Base-by-base conservation (phyloP, 805 yeast species). In the Ogataea pignaliae region DNA sequence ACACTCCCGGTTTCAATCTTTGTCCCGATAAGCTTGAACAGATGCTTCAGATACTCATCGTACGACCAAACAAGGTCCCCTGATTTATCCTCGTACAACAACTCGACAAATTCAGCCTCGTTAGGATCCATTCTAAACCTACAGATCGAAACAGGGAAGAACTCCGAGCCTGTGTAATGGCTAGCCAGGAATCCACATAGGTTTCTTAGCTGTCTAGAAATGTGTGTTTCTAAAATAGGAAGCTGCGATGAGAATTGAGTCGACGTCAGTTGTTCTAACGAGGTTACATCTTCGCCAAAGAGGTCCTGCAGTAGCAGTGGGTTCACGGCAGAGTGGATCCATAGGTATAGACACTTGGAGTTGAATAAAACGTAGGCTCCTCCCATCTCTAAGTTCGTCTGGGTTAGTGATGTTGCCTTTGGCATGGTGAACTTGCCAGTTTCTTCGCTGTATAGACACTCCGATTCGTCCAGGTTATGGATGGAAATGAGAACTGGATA, bases 401-500 rank as follows among this genome's bases (percentile, higher is more conserved):
- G 57, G 17, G 76, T 52, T 50, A 77, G 77, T 31, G 73, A 75
- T 29, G 68, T 64, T 53, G 66, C 74, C 50, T 50, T 65, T 3
- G 84, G 95, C 51, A 73, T 55, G n/a, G 54, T 63, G 60, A 78
- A 76, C 47, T 63, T 54, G 42, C 59, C 75, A 52, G 51, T 62
- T 54, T 69, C 64, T 37, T 65, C 64, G 50, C 75, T 76, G 26
- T 58, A 65, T 6, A 69, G 68, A 36, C 81, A 79, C 48, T 87
- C 95, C 1, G 66, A 68, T 10, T 76, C 83, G 2, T 65, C 65
- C 45, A 87, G 63, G 3, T 76, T 72, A 60, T 89, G 96, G 21
- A 91, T 62, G 34, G 85, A 86, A 29, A 85, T 71, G 44, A 91
- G 69, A 10, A 85, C 80, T 1, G 99, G 98, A 57, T 90, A 93